Percentiles rank a stretch among this genome's conserved stretches.
Evolutionary conservation across 1,284 basidiomycete genomes (phyloP).

Genomic region (Rhodotorula sp.): DNA sequence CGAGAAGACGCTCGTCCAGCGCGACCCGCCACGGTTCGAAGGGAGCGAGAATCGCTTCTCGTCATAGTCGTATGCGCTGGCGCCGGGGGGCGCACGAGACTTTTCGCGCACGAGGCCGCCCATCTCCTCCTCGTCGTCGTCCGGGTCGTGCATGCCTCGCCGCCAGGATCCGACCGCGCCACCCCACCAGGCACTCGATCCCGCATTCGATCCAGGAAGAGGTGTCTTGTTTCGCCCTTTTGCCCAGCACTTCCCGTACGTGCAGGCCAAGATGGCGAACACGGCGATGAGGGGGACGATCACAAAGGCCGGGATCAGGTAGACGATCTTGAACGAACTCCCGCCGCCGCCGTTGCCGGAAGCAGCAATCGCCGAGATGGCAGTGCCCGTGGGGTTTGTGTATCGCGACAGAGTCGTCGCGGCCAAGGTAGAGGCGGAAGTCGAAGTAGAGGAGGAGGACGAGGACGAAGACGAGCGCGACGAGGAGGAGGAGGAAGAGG

Average conservation of each 20-base stretch:
- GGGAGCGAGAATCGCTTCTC: constrained; percentile 3
- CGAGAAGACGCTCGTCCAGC: constrained; percentile 12
- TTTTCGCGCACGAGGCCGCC: constrained; percentile 23
- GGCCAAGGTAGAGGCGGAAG: neutral
- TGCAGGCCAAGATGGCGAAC: constrained; percentile 16
- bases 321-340: constrained; percentile 27
- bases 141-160: neutral
- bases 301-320: constrained; percentile 37
- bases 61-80: constrained; percentile 1
- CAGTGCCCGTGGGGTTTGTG: neutral
- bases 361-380: neutral
- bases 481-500: neutral
- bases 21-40: neutral
- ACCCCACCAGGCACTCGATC: constrained; percentile 3
- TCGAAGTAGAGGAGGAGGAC: neutral
- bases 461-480: neutral
- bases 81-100: neutral
- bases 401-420: constrained; percentile 7
- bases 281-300: constrained; percentile 23
- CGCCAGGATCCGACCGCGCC: constrained; percentile 8
- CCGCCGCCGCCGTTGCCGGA: neutral
- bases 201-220: neutral
- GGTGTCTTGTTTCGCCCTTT: constrained; percentile 1
- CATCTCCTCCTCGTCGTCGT: constrained; percentile 13
- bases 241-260: constrained; percentile 31